Conservation (phyloP, 441 rosid genomes). For the Croton setiger region DNA sequence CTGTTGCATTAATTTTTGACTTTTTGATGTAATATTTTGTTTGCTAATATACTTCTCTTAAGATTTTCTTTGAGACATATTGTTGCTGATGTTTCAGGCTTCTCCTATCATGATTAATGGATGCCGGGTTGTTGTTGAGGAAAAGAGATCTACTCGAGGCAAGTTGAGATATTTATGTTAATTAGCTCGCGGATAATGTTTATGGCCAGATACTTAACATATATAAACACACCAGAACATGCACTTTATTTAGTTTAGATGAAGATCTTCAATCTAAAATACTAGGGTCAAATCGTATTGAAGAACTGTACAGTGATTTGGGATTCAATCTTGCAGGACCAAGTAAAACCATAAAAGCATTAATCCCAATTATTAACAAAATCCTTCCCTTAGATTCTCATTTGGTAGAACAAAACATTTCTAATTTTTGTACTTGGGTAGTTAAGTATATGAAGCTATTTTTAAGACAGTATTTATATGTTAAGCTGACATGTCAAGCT, state of each 20-base stretch:
- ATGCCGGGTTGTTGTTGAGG: constrained; percentile 68
- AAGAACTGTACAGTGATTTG: not conserved
- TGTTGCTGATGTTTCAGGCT: constrained; percentile 47
- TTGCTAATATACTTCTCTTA: not conserved
- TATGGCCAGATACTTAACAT: too few relatives aligned
- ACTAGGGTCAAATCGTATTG: not conserved
- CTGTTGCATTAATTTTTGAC: not conserved
- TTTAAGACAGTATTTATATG: too few relatives aligned
- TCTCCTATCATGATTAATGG: constrained; percentile 79
- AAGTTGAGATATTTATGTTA: constrained; percentile 34
- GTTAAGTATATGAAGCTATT: too few relatives aligned
- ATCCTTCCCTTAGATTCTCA: too few relatives aligned
- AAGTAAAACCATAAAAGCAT: too few relatives aligned
- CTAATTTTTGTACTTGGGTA: too few relatives aligned
- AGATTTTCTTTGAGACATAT: not conserved
- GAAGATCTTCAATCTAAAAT: not conserved
- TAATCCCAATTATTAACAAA: too few relatives aligned
- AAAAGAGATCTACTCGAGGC: constrained; percentile 93
- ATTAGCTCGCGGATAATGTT: too few relatives aligned
- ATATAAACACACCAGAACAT: too few relatives aligned
- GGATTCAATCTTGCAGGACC: not conserved
- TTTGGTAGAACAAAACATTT: too few relatives aligned
- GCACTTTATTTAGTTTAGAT: too few relatives aligned
- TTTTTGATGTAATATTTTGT: not conserved
- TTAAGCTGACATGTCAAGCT: too few relatives aligned